phyloP scores from a whole-genome alignment of 305 asterid species.

The Withania somnifera region DNA sequence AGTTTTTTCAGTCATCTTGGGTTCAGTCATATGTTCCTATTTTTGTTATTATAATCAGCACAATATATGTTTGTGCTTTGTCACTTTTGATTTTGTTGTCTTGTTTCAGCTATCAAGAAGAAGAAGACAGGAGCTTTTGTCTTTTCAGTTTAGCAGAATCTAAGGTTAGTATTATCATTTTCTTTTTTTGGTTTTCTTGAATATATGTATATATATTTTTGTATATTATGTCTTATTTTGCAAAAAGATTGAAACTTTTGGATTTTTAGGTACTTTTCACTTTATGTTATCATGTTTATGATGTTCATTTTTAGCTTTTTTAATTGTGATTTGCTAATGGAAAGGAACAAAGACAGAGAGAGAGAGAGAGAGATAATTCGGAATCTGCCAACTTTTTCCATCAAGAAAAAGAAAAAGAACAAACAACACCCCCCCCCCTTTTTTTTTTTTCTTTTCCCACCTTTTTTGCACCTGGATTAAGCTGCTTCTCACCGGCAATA shows the following conservation, averaged over 20 bases:
- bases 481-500: too few relatives aligned
- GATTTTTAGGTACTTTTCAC: background rate
- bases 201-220: background rate
- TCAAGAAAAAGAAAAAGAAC: background rate
- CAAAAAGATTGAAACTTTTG: background rate
- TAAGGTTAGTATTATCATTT: background rate
- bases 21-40: too few relatives aligned
- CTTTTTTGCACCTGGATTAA: too few relatives aligned
- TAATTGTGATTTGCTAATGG: background rate
- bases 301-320: background rate
- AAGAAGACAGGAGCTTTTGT: background rate
- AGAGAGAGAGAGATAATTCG: background rate
- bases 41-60: background rate
- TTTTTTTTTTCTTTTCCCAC: too few relatives aligned
- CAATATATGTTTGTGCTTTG: background rate
- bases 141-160: background rate
- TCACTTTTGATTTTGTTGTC: background rate
- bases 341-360: background rate
- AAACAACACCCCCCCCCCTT: too few relatives aligned
- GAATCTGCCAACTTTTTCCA: background rate
- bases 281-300: background rate
- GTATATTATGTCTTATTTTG: background rate
- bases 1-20: background rate
- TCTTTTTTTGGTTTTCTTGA: background rate
- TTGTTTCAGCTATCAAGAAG: background rate